phyloP scores from a whole-genome alignment of 2,329 filamentous ascomycete species.

The Verticillium zaregamsianum region DNA sequence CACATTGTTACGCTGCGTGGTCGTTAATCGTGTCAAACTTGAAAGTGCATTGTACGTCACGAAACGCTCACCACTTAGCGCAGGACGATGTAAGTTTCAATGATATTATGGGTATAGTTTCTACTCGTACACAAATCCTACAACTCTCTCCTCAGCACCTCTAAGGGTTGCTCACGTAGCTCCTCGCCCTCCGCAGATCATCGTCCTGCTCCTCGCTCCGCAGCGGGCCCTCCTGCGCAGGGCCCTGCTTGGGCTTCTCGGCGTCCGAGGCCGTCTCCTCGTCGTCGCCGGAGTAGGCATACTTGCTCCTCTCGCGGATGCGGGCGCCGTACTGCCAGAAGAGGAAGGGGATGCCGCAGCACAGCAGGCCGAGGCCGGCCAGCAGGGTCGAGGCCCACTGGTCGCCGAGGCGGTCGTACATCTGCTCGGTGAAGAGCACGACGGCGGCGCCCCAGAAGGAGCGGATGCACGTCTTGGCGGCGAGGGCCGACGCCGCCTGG shows the following conservation, averaged over 20 bases:
- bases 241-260: constrained; percentile 29
- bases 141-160: not conserved
- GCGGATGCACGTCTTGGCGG: constrained; percentile 76
- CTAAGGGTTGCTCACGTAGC: constrained; percentile 44
- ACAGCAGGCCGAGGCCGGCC: constrained; percentile 70
- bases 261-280: constrained; percentile 31
- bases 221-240: constrained; percentile 17
- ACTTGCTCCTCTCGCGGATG: constrained; percentile 67
- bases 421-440: constrained; percentile 77
- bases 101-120: not conserved
- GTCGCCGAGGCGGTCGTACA: constrained; percentile 69
- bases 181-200: constrained; percentile 37
- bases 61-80: no score
- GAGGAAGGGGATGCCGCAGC: constrained; percentile 76
- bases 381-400: constrained; percentile 73
- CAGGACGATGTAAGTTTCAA: not conserved
- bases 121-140: not conserved
- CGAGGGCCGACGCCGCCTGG: constrained; percentile 76
- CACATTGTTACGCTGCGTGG: not conserved
- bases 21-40: no score
- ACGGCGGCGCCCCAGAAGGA: constrained; percentile 75
- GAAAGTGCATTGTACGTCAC: no score
- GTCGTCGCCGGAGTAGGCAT: constrained; percentile 64
- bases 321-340: constrained; percentile 74
- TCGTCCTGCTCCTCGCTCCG: constrained; percentile 29